phyloP scores from a whole-genome alignment of 169 alveolate species.

The Plasmodium knowlesi region DNA sequence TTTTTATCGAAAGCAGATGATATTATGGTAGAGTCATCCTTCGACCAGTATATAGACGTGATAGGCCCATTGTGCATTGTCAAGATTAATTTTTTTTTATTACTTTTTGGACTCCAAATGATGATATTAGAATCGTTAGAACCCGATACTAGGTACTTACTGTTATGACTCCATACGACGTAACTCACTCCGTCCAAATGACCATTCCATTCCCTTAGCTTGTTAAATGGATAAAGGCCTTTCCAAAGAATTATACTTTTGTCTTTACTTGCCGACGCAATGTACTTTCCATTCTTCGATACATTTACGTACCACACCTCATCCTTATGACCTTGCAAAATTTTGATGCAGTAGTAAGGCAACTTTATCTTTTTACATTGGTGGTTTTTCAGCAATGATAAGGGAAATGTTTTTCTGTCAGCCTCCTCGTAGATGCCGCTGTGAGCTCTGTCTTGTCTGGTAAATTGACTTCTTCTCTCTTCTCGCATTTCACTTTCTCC shows the following conservation, averaged over 20 bases:
- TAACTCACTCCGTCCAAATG: constrained; percentile 80
- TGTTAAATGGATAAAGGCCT: constrained; percentile 77
- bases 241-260: constrained; percentile 80
- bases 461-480: not conserved
- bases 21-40: constrained; percentile 74
- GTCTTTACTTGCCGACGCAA: constrained; percentile 85
- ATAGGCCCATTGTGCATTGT: constrained; percentile 78
- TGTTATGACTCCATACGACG: constrained; percentile 83
- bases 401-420: constrained; percentile 61
- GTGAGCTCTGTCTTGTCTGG: not conserved
- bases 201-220: constrained; percentile 78
- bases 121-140: constrained; percentile 79
- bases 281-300: constrained; percentile 78
- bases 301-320: constrained; percentile 85
- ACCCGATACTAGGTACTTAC: constrained; percentile 76
- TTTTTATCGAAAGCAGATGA: constrained; percentile 80
- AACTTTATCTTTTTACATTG: constrained; percentile 61
- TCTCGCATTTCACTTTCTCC: not conserved
- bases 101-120: constrained; percentile 80
- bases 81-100: constrained; percentile 65
- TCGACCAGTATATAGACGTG: constrained; percentile 78
- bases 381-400: constrained; percentile 80
- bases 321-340: constrained; percentile 81
- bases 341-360: constrained; percentile 77
- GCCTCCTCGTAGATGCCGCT: constrained; percentile 68